A percentile compares a stretch with the other conserved stretches of the same genome.
phyloP scores from a whole-genome alignment of 139 green algal species.

The Ettlia oleoabundans region DNA sequence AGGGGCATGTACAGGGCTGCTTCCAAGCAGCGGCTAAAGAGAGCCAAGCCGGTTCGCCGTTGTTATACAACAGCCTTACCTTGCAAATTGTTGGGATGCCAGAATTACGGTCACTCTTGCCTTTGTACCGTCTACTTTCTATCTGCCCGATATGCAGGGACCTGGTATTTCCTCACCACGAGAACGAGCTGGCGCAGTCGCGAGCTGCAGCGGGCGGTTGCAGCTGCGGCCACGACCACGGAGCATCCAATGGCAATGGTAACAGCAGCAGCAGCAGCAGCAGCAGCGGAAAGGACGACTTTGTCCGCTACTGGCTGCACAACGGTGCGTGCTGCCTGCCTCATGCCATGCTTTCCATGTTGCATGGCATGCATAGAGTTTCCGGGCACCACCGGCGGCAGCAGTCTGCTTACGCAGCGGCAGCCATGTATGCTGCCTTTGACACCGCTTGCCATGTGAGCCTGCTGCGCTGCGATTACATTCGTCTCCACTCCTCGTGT shows the following conservation, averaged over 20 bases:
- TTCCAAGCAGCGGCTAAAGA: background rate
- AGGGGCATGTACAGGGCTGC: too few relatives aligned
- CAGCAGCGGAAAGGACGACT: slow-evolving; percentile 49
- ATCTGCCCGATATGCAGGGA: slow-evolving; percentile 44
- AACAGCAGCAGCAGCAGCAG: background rate
- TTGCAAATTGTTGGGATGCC: too few relatives aligned
- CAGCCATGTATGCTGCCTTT: too few relatives aligned
- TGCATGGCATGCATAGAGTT: too few relatives aligned
- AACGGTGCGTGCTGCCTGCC: slow-evolving; percentile 69
- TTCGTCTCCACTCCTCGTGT: too few relatives aligned
- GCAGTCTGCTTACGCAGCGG: too few relatives aligned
- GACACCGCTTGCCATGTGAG: too few relatives aligned
- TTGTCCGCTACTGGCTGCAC: slow-evolving; percentile 95
- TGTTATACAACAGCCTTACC: background rate
- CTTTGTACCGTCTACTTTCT: background rate
- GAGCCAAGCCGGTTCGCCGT: too few relatives aligned
- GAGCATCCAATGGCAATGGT: too few relatives aligned
- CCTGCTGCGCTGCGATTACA: too few relatives aligned
- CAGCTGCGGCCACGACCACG: slow-evolving; percentile 41
- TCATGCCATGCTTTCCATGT: background rate
- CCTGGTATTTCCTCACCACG: slow-evolving; percentile 97
- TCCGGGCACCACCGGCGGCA: too few relatives aligned
- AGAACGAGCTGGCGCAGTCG: slow-evolving; percentile 93
- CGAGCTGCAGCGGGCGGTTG: slow-evolving; percentile 44
- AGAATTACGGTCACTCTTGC: too few relatives aligned